Percentiles rank a stretch among this genome's conserved stretches.
These are phyloP conservation scores for Trichoderma aggressivum DNA, from an alignment of 2,329 filamentous ascomycete genomes.

Conservation along the genomic window DNA sequence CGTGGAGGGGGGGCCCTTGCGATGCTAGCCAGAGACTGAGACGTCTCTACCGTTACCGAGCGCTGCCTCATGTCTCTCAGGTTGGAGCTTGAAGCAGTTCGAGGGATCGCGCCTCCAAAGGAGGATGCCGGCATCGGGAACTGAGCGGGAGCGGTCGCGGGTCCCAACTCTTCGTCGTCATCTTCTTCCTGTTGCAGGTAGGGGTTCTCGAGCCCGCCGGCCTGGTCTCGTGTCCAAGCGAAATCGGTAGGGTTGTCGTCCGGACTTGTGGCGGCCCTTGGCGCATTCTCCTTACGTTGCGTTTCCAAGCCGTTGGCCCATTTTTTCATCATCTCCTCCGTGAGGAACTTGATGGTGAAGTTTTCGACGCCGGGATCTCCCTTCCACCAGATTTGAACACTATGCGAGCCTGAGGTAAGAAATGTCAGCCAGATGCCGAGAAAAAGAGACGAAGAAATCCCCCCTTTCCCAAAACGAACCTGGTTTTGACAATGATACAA, in stretches of 20 bases:
- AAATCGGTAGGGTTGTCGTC: slow-evolving; percentile 68
- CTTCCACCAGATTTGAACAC: slow-evolving; percentile 98
- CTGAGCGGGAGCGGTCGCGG: slow-evolving; percentile 36
- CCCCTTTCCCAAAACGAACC: slow-evolving; percentile 53
- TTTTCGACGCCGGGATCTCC: slow-evolving; percentile 94
- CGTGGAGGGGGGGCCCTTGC: slow-evolving; percentile 63
- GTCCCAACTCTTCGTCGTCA: slow-evolving; percentile 54
- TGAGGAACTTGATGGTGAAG: slow-evolving; percentile 89
- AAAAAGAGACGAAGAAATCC: not conserved
- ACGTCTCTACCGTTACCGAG: slow-evolving; percentile 71
- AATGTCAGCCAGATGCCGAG: not conserved
- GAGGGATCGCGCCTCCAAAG: slow-evolving; percentile 28
- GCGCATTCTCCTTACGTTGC: slow-evolving; percentile 63
- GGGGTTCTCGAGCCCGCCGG: slow-evolving; percentile 71
- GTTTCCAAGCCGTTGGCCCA: slow-evolving; percentile 79
- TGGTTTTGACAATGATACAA: slow-evolving; percentile 82
- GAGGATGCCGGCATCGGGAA: slow-evolving; percentile 32
- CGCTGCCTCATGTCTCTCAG: slow-evolving; percentile 73
- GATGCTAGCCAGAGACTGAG: slow-evolving; percentile 54
- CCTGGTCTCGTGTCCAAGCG: slow-evolving; percentile 69
- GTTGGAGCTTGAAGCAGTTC: slow-evolving; percentile 65
- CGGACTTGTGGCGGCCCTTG: slow-evolving; percentile 45
- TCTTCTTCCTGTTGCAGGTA: slow-evolving; percentile 66
- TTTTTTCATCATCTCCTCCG: slow-evolving; percentile 89
- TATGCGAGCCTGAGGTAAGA: slow-evolving; percentile 69